Evolutionary conservation across 202 grass and related monocot species (phyloP).

Genomic region (Eragrostis tef): DNA sequence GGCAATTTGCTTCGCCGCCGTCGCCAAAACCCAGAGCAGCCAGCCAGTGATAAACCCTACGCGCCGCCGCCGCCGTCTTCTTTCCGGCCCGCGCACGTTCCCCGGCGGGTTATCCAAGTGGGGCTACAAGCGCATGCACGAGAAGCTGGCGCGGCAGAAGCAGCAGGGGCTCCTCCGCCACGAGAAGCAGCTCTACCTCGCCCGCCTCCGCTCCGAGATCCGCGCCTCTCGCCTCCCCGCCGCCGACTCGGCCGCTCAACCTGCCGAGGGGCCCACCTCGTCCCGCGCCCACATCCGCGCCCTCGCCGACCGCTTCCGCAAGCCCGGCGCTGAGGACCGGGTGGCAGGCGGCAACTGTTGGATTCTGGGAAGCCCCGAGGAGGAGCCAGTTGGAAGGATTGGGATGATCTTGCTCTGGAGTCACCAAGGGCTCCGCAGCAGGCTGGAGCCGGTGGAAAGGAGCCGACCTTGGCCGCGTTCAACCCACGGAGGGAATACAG

Average conservation of each 20-base stretch:
- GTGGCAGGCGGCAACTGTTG: not conserved
- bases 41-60: slow-evolving; percentile 44
- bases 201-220: slow-evolving; percentile 80
- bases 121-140: slow-evolving; percentile 92
- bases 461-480: slow-evolving; percentile 32
- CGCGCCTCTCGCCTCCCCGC: slow-evolving; percentile 50
- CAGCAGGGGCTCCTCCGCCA: slow-evolving; percentile 67
- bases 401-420: slow-evolving; percentile 51
- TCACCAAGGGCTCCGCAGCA: not conserved
- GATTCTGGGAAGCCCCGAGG: slow-evolving; percentile 6
- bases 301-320: slow-evolving; percentile 78
- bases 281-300: slow-evolving; percentile 68
- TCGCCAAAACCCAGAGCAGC: slow-evolving; percentile 24
- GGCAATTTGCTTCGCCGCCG: not conserved
- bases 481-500: slow-evolving; percentile 51
- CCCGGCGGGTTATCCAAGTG: slow-evolving; percentile 79
- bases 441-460: not conserved
- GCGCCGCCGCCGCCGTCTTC: not conserved
- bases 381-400: slow-evolving; percentile 40
- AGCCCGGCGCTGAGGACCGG: slow-evolving; percentile 68
- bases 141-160: slow-evolving; percentile 85
- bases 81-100: slow-evolving; percentile 70
- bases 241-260: not conserved
- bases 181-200: slow-evolving; percentile 91
- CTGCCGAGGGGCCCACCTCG: slow-evolving; percentile 38